Percentiles rank a stretch among this genome's conserved stretches.
Conservation (phyloP, 2,329 filamentous ascomycete genomes). For the Pseudopithomyces maydicus region DNA sequence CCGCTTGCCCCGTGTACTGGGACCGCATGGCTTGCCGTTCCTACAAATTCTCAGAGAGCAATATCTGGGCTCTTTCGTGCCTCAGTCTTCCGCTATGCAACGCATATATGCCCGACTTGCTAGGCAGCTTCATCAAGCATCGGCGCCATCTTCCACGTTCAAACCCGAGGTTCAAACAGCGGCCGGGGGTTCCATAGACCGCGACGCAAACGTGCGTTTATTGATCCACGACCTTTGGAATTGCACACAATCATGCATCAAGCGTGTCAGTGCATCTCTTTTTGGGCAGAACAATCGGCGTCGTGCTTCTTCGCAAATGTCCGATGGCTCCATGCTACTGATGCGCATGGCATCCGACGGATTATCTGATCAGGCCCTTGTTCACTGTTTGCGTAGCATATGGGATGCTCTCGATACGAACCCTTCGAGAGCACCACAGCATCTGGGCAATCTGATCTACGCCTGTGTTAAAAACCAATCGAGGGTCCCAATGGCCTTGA, state of each 20-base stretch:
- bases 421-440: not conserved
- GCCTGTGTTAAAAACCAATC: not conserved
- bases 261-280: not conserved
- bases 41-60: constrained; percentile 18
- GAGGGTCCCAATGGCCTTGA: not conserved
- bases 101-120: constrained; percentile 18
- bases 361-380: constrained; percentile 8
- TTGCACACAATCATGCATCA: not conserved
- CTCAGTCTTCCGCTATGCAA: constrained; percentile 7
- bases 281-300: not conserved
- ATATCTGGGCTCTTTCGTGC: constrained; percentile 2
- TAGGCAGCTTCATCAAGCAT: constrained; percentile 6
- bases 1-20: constrained; percentile 12
- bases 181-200: not conserved
- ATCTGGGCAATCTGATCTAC: not conserved
- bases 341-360: constrained; percentile 11
- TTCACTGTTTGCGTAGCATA: constrained; percentile 7
- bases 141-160: not conserved
- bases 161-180: not conserved
- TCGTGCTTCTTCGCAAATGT: no score
- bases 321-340: not conserved
- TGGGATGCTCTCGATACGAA: not conserved
- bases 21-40: constrained; percentile 14
- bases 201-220: constrained; percentile 16
- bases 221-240: constrained; percentile 21